Percentiles rank a stretch among this genome's conserved stretches.
phyloP scores from a whole-genome alignment of 805 yeast genomes.

The Kluyveromyces lactis region DNA sequence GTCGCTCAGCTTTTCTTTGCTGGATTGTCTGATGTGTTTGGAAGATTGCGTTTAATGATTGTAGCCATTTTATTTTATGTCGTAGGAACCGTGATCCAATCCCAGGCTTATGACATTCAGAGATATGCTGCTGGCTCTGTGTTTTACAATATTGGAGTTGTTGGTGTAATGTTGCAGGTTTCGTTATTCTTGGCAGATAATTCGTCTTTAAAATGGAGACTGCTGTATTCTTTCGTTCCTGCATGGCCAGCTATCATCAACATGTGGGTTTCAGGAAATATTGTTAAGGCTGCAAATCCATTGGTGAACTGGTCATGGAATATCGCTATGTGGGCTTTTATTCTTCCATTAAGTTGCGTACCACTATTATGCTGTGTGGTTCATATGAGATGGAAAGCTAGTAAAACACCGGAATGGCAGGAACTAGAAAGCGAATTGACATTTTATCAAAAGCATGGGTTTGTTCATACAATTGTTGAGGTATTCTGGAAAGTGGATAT shows the following conservation, averaged over 20 bases:
- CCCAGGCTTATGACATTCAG: constrained; percentile 45
- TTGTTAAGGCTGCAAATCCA: constrained; percentile 34
- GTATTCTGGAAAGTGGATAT: constrained; percentile 51
- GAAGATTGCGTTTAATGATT: constrained; percentile 40
- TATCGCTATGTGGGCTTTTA: constrained; percentile 50
- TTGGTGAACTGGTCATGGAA: constrained; percentile 56
- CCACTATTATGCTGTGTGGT: constrained; percentile 35
- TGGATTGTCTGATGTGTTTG: constrained; percentile 47
- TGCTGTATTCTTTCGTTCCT: constrained; percentile 55
- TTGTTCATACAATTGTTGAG: constrained; percentile 17
- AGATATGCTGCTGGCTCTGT: constrained; percentile 52
- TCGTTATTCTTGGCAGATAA: constrained; percentile 57
- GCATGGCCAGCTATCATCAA: constrained; percentile 67
- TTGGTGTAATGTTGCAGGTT: constrained; percentile 51
- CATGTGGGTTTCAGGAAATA: constrained; percentile 68
- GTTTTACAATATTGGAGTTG: constrained; percentile 43
- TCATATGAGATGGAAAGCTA: constrained; percentile 36
- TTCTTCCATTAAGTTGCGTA: constrained; percentile 39
- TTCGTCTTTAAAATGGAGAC: constrained; percentile 64
- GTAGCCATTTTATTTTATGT: constrained; percentile 41
- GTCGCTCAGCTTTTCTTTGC: constrained; percentile 52
- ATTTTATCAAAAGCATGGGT: constrained; percentile 2
- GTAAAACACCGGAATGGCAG: constrained; percentile 33
- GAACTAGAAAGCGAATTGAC: constrained; percentile 25
- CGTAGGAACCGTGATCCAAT: constrained; percentile 49